Base-by-base conservation (phyloP, 2,329 filamentous ascomycete species). In the Lecanicillium sp. region DNA sequence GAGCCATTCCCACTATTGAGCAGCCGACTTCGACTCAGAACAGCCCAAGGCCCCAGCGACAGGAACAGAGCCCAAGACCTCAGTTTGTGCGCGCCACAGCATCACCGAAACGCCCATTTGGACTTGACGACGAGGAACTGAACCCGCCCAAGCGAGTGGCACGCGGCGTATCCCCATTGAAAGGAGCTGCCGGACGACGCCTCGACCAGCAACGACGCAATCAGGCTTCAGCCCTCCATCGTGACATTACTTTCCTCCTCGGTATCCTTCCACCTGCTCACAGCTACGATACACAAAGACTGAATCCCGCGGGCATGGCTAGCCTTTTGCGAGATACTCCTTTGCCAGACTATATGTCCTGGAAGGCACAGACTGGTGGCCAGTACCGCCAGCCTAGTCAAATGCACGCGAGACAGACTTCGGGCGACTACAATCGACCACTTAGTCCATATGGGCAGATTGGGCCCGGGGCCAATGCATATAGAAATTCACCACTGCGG, bases 131-230 rank as follows among this genome's bases (percentile, higher is more conserved):
- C 29, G 82, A 86, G 28, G 80, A 82, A 44, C 65, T 72, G 28
- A 78, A 78, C 48, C 82, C 85, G 15, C 86, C 88, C 1, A 85
- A 89, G 49, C 95, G 96, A 58, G 73, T 95, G 37, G 76, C 82
- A 35, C 80, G 94, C 32, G 89, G 83, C n/a, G 88, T 85, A 41
- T 96, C 90, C 5, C 92, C 94, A 0, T 71, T 96, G 28, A 98
- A 96, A 58, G 87, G 87, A 12, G 85, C 86, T 2, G 87, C 90
- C 28, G 86, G 87, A 18, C 81, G 89, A 40, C 81, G 89, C 27
- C 70, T 94, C 16, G 86, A 92, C 51, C 84, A 92, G 55, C 80
- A 86, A 55, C 73, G 78, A 37, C 70, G 79, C 5, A 78, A 73
- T 49, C 75, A 75, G 47, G 65, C 67, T 11, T 73, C 82, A 3